Evolutionary conservation across 768 basidiomycete species (phyloP).

Genomic region (Hortiboletus flavorubellus): DNA sequence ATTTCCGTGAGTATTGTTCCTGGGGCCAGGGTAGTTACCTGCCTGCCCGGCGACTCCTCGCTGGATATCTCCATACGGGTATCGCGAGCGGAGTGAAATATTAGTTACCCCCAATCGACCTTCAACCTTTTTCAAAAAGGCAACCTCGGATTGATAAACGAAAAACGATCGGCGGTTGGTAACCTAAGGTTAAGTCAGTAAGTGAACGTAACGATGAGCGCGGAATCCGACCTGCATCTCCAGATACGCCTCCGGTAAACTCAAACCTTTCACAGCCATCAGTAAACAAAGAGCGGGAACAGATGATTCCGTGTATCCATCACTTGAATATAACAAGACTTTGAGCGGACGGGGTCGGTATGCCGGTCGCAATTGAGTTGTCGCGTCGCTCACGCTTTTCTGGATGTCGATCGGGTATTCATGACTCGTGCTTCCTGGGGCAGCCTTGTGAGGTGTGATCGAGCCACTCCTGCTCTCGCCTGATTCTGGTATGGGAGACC

Average conservation of each 20-base stretch:
- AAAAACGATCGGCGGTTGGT: conserved; percentile 82
- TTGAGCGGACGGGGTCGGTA: conserved; percentile 61
- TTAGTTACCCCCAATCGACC: conserved; percentile 34
- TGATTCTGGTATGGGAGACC: conserved; percentile 18
- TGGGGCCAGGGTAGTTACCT: conserved; percentile 10
- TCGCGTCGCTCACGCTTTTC: conserved; percentile 10
- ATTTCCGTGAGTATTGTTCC: conserved; percentile 10
- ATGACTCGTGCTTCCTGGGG: not conserved
- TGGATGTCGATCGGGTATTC: conserved; percentile 15
- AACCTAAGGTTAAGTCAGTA: conserved; percentile 33
- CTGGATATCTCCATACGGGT: conserved; percentile 21
- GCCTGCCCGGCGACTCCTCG: conserved; percentile 13
- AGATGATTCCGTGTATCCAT: conserved; percentile 92
- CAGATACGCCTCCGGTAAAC: conserved; percentile 87
- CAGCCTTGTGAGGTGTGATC: conserved; percentile 10
- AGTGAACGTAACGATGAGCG: not conserved
- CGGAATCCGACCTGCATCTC: conserved; percentile 60
- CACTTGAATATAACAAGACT: conserved; percentile 76
- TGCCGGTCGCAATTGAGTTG: conserved; percentile 19
- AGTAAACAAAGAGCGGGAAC: conserved; percentile 83
- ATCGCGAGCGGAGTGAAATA: conserved; percentile 23
- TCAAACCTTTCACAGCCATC: conserved; percentile 68
- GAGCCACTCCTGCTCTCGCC: conserved; percentile 20
- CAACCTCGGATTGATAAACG: conserved; percentile 81
- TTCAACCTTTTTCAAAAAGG: conserved; percentile 70